Base-by-base conservation (phyloP, 441 rosid species). In the Breynia disticha region DNA sequence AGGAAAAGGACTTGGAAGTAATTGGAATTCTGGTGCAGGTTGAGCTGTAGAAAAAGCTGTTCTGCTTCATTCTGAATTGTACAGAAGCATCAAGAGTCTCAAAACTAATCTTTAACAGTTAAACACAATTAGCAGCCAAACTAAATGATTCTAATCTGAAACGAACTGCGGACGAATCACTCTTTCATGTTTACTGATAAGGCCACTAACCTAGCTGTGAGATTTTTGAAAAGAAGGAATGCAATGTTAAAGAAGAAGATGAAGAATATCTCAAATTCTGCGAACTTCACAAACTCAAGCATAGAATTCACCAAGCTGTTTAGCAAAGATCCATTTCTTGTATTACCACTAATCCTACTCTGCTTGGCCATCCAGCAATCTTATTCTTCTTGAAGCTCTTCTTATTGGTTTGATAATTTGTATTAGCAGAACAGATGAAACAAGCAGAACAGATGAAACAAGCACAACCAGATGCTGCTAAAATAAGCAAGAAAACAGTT, bases 181-280 rank as follows among this genome's bases (percentile, higher is more conserved):
- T 35, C 21, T 49, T 46, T 17, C 11, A 7, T 18, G 19, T 10
- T 37, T 46, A 42, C 72, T 75, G 82, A 53, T 64, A 79, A 49
- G 85, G 84, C 87, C 78, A 81, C 51, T 59, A 56, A 52, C 81
- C 90, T 79, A 32, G 94, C 59, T 45, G 83, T 86, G 60, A 88
- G 83, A 78, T 85, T 79, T 72, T 85, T 86, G 87, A 86, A 85
- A 74, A 86, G 52, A 59, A 75, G 47, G 57, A 85, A 88, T 22
- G 83, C 73, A 22, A 80, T 52, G 19, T 83, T 0, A 71, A 83
- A 63, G 82, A 88, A 86, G 49, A 86, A 82, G 37, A 86, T 32
- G 48, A 83, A 86, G 35, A 88, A 55, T 57, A 88, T 76, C 87
- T 88, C 97, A 46, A 86, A 86, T 76, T 86, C 97, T 6, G 86